These are phyloP conservation scores for Suillus cothurnatus DNA, from an alignment of 768 basidiomycete genomes.

Conservation along the genomic window DNA sequence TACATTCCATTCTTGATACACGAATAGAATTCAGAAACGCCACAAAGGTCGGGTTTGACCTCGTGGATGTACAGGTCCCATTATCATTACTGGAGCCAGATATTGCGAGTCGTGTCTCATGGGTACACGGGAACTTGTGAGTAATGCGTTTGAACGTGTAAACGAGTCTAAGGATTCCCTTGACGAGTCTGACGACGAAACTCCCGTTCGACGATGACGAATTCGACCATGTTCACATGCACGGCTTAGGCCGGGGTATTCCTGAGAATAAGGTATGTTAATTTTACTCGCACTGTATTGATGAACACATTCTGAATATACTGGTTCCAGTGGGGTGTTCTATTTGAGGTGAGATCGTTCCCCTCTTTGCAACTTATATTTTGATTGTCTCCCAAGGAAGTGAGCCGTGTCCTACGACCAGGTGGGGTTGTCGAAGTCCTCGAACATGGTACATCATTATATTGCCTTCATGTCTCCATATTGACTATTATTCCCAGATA, in stretches of 20 bases:
- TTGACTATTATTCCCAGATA: slow-evolving; percentile 45
- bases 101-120: slow-evolving; percentile 60
- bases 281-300: slow-evolving; percentile 7
- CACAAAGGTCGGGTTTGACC: slow-evolving; percentile 73
- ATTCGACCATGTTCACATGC: slow-evolving; percentile 81
- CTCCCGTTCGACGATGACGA: slow-evolving; percentile 83
- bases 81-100: slow-evolving; percentile 50
- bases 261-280: slow-evolving; percentile 69
- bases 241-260: slow-evolving; percentile 63
- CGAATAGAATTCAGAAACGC: background rate
- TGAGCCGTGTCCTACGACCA: slow-evolving; percentile 67
- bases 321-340: slow-evolving; percentile 56
- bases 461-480: background rate
- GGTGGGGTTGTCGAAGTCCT: slow-evolving; percentile 72
- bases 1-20: background rate
- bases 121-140: slow-evolving; percentile 82
- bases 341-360: slow-evolving; percentile 56
- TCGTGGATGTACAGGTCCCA: slow-evolving; percentile 74
- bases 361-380: background rate
- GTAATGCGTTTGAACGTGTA: slow-evolving; percentile 17
- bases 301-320: slow-evolving; percentile 10
- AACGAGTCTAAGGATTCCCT: background rate
- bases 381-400: slow-evolving; percentile 51
- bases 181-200: slow-evolving; percentile 64
- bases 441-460: slow-evolving; percentile 60